Conservation (phyloP, 108 stramenopile genomes). For the Cyclotella atomus region DNA sequence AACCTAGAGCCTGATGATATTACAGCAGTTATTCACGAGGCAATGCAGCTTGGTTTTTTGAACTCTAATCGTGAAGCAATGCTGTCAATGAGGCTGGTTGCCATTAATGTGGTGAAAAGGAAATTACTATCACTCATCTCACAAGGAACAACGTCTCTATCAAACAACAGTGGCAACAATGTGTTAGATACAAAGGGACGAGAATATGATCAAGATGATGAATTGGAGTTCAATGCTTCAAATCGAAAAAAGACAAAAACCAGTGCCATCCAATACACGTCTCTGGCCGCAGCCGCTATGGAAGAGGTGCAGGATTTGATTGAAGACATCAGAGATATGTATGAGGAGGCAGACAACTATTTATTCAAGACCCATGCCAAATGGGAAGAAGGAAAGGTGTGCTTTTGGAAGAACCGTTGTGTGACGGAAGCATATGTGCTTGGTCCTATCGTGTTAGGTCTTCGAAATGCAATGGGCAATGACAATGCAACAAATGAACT, state of each 20-base stretch:
- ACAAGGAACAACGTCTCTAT: slow-evolving; percentile 17
- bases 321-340: slow-evolving; percentile 81
- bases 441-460: slow-evolving; percentile 40
- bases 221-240: slow-evolving; percentile 9
- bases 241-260: slow-evolving; percentile 32
- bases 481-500: slow-evolving; percentile 15
- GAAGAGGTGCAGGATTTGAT: slow-evolving; percentile 77
- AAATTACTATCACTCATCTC: slow-evolving; percentile 41
- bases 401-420: slow-evolving; percentile 64
- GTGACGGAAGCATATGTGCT: slow-evolving; percentile 61
- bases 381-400: slow-evolving; percentile 61
- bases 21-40: slow-evolving; percentile 58
- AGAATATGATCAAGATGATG: slow-evolving; percentile 52
- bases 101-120: slow-evolving; percentile 45
- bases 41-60: slow-evolving; percentile 69
- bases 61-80: slow-evolving; percentile 33
- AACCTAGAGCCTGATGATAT: slow-evolving; percentile 78
- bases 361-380: slow-evolving; percentile 54
- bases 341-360: slow-evolving; percentile 67
- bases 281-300: slow-evolving; percentile 41
- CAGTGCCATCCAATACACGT: slow-evolving; percentile 18
- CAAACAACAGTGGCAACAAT: not conserved
- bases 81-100: slow-evolving; percentile 51
- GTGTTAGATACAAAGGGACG: not conserved
- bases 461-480: slow-evolving; percentile 19